Evolutionary conservation across 306 rosid genomes (phyloP).

Genomic region (Gillenia trifoliata): DNA sequence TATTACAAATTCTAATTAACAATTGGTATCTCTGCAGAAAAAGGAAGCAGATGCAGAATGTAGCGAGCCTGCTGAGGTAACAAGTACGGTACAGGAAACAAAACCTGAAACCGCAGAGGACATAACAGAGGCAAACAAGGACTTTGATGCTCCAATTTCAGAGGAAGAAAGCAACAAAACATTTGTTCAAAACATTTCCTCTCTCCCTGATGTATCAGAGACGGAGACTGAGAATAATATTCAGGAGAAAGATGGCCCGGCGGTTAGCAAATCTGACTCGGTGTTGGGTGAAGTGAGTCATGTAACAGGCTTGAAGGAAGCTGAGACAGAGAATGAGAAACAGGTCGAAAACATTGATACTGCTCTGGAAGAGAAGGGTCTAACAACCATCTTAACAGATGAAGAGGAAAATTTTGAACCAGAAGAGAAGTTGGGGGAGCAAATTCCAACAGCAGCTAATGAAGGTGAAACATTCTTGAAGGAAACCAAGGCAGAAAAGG

Average conservation of each 20-base stretch:
- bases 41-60: constrained; percentile 11
- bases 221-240: constrained; percentile 1
- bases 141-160: constrained; percentile 6
- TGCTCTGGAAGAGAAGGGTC: constrained; percentile 8
- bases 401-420: background rate
- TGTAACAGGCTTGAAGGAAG: constrained; percentile 17
- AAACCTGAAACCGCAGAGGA: constrained; percentile 15
- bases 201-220: constrained; percentile 1
- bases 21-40: constrained; percentile 11
- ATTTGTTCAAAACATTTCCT: constrained; percentile 2
- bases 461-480: constrained; percentile 15
- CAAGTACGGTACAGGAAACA: constrained; percentile 3
- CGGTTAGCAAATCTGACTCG: background rate
- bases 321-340: constrained; percentile 1
- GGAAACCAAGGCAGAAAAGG: constrained; percentile 17
- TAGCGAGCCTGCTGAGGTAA: constrained; percentile 14
- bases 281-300: background rate
- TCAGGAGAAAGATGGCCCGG: background rate
- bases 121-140: constrained; percentile 1
- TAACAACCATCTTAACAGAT: background rate
- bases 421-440: constrained; percentile 1
- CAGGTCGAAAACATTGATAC: background rate
- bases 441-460: background rate
- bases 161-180: constrained; percentile 9
- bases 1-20: background rate